A percentile compares a stretch with the other conserved stretches of the same genome.
phyloP scores from a whole-genome alignment of 176 grass and related monocot species.

The Saccharum officinarum region DNA sequence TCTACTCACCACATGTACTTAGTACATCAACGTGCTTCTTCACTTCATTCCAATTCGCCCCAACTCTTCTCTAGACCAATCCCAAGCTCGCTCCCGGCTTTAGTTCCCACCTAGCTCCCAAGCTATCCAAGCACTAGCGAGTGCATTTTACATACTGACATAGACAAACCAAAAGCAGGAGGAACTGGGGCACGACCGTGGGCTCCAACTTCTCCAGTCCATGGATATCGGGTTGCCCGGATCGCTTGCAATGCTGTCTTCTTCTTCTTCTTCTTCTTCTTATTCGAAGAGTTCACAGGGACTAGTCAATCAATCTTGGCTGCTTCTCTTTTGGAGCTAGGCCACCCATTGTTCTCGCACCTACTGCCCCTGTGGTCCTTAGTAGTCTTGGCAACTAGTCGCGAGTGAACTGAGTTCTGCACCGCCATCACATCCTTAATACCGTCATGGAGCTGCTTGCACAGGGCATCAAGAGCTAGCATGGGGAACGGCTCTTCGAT shows the following conservation, averaged over 20 bases:
- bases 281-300: not conserved
- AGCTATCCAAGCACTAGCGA: not conserved
- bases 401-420: constrained; percentile 54
- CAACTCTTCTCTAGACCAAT: not conserved
- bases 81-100: not conserved
- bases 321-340: constrained; percentile 42
- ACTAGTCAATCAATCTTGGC: constrained; percentile 42
- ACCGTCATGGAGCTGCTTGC: constrained; percentile 67
- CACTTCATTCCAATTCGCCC: constrained; percentile 22
- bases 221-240: not conserved
- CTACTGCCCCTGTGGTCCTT: not conserved
- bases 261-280: too few species aligned
- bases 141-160: constrained; percentile 2
- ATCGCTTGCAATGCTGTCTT: constrained; percentile 7
- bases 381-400: constrained; percentile 44
- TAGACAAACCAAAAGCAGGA: not conserved
- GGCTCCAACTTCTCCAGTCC: not conserved
- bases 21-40: not conserved
- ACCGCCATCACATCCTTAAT: constrained; percentile 59
- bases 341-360: constrained; percentile 53
- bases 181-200: not conserved
- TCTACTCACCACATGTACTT: constrained; percentile 5
- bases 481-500: constrained; percentile 96
- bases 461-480: constrained; percentile 72
- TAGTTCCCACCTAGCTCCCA: not conserved